phyloP scores from a whole-genome alignment of 2,329 filamentous ascomycete genomes.

The Phaeosphaeriaceae sp. region DNA sequence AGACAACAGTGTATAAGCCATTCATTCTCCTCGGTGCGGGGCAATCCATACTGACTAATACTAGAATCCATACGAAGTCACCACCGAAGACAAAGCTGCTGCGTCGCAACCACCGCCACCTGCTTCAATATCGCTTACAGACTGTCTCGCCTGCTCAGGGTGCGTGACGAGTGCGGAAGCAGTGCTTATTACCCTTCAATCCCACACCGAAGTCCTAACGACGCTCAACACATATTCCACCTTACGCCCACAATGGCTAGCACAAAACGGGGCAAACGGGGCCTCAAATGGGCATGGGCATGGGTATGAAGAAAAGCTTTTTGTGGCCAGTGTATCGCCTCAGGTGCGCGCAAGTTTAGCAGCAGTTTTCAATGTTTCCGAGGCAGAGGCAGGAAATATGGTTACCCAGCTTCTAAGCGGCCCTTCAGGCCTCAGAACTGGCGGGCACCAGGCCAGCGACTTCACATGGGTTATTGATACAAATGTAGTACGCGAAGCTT shows the following conservation, averaged over 20 bases:
- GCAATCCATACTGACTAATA: constrained; percentile 33
- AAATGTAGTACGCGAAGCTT: constrained; percentile 79
- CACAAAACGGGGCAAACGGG: constrained; percentile 35
- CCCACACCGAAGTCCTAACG: constrained; percentile 86
- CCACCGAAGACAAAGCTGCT: constrained; percentile 80
- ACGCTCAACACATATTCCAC: constrained; percentile 71
- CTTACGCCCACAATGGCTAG: constrained; percentile 46
- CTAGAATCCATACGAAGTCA: constrained; percentile 78
- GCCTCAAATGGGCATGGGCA: constrained; percentile 19
- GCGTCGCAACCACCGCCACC: constrained; percentile 66
- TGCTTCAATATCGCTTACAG: constrained; percentile 92
- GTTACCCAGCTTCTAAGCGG: constrained; percentile 80
- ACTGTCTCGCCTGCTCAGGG: constrained; percentile 95
- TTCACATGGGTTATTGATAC: constrained; percentile 94
- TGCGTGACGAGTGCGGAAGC: constrained; percentile 98
- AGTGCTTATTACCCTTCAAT: constrained; percentile 93
- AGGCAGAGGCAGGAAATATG: constrained; percentile 78
- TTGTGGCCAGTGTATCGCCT: constrained; percentile 90
- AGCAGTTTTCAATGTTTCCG: constrained; percentile 77
- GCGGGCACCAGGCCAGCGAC: constrained; percentile 74
- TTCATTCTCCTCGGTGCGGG: constrained; percentile 9
- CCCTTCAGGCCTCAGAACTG: constrained; percentile 68
- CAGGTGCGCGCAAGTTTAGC: constrained; percentile 90
- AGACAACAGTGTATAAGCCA: constrained; percentile 51
- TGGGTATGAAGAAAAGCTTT: constrained; percentile 68